These are phyloP conservation scores for Phytophthora hibernalis DNA, from an alignment of 352 stramenopile genomes.

Conservation along the genomic window DNA sequence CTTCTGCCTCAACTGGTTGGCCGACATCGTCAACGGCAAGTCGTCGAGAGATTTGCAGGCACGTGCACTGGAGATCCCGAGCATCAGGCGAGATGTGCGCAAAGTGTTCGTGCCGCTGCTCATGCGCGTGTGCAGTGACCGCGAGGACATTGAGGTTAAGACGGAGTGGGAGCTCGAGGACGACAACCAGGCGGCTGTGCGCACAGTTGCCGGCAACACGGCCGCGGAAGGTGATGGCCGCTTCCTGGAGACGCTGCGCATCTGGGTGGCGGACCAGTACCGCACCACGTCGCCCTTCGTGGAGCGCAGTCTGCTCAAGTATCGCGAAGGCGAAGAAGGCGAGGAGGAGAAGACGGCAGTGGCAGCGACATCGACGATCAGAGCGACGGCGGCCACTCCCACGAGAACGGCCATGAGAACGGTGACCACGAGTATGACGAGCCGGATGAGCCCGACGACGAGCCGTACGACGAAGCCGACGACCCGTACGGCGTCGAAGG, in stretches of 20 bases:
- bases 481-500: conserved; percentile 25
- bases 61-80: conserved; percentile 79
- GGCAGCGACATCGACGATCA: conserved; percentile 15
- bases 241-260: conserved; percentile 84
- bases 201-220: conserved; percentile 56
- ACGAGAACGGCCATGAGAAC: conserved; percentile 27
- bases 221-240: conserved; percentile 70
- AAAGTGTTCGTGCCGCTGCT: conserved; percentile 86
- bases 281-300: conserved; percentile 88
- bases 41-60: conserved; percentile 76
- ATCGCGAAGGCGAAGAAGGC: conserved; percentile 68
- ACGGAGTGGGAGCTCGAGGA: conserved; percentile 88
- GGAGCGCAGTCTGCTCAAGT: conserved; percentile 84
- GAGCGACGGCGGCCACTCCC: conserved; percentile 18
- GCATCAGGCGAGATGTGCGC: conserved; percentile 77
- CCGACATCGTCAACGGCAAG: conserved; percentile 85
- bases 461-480: conserved; percentile 19
- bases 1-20: conserved; percentile 86
- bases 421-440: conserved; percentile 8
- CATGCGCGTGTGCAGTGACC: conserved; percentile 78
- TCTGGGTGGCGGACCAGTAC: conserved; percentile 88
- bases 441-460: conserved; percentile 11
- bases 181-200: conserved; percentile 71
- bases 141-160: conserved; percentile 86
- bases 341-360: conserved; percentile 44